Evolutionary conservation across 2,329 filamentous ascomycete genomes (phyloP), one percentile per base, ranked within the genome.

Genomic region (Aspergillus sp.): DNA sequence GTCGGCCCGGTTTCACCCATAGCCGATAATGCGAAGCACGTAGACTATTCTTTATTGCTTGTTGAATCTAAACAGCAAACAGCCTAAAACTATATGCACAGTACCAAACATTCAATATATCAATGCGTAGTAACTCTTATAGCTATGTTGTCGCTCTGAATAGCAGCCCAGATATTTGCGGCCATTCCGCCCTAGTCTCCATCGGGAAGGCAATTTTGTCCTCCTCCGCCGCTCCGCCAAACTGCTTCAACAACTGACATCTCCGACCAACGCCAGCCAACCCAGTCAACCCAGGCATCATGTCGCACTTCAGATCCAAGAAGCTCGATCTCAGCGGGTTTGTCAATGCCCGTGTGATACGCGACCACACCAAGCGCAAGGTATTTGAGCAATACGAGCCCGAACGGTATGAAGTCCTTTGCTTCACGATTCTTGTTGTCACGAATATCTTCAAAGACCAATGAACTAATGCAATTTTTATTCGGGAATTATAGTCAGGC

Each of bases 351-450:
- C 85, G 85, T 55, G 80, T 88, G 54, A 86, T 98, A 65, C 88
- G 93, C 59, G 93, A 98, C 70, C 89, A 97, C 73, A 90, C 90
- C 43, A 98, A 97, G 81, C 86, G 93, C 60, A 91, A 94, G 73
- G 88, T 90, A 46, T 96, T 90, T 61, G 86, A 86, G 63, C 77
- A 89, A 65, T 75, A 85, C 63, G 93, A 98, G 74, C 82, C 90
- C 5, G 86, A 96, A 72, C 85, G 91, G 90, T 94, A 75, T 37
- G 58, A 7, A 33, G 27, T 19, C 19, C 19, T 19, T 19, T 19
- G 19, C 19, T 19, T 19, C 19, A 19, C 19, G 19, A 19, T 19
- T 19, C 19, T 19, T 19, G 19, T 19, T 19, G 19, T 19, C 19
- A 19, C 19, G 19, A 19, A 19, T 19, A 19, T 19, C 19, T 4